Evolutionary conservation across 495 filamentous ascomycete genomes (phyloP), one percentile per base, ranked within the genome.

Genomic region (Penicilliopsis zonata): DNA sequence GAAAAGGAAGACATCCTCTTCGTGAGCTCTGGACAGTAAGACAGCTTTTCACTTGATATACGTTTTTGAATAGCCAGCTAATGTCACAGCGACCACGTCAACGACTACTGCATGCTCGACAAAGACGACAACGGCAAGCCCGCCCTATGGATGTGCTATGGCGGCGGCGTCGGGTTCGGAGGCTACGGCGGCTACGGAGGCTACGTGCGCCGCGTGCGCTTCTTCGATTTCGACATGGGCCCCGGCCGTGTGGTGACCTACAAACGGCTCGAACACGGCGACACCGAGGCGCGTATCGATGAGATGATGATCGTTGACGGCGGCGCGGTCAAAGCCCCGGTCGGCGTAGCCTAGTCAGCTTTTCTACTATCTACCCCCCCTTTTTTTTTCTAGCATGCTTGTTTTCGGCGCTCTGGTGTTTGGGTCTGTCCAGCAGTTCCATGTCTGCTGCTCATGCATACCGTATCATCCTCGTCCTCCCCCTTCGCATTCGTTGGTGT

Each of bases 81-180:
- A n/a, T 4, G 10, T 31, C 28, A 2, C 31, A 82, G 78, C 53
- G 90, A 98, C 45, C 90, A 98, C 52, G 90, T 78, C 18, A 98
- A 98, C 47, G 90, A 96, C 41, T 95, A 93, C 52, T 98, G 90
- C 57, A 76, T 78, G 43, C 65, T 94, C 9, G 47, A 66, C 54
- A 37, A 63, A 27, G 57, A 60, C 27, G 26, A 38, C 15, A 48
- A 53, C 16, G 38, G 55, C 0, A 75, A 76, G 34, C 76, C 77
- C 1, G 76, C 76, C 10, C 63, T 95, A n/a, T 98, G 90, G 90
- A 94, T 98, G 86, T 98, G 90, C 59, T 94, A 96, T 57, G 90
- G 73, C 3, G 90, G 92, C 27, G 90, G 77, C 10, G 63, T 67
- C 20, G 90, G 90, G 1, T 86, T 95, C 48, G 90, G 92, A 24